A percentile compares a stretch with the other conserved stretches of the same genome.
phyloP scores from a whole-genome alignment of 2,329 filamentous ascomycete genomes.

The Neonectria faginata region DNA sequence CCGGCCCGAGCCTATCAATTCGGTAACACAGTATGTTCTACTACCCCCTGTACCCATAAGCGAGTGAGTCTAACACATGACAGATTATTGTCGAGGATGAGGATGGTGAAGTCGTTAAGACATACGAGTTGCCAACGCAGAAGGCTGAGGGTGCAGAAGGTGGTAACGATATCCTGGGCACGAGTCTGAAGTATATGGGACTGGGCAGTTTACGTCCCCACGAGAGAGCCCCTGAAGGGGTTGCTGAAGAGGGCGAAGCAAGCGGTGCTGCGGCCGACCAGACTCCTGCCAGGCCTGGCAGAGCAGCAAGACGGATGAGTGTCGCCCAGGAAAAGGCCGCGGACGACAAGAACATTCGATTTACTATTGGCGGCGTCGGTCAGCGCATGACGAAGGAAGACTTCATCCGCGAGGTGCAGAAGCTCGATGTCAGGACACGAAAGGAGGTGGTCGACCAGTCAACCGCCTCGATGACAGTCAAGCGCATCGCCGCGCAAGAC shows the following conservation, averaged over 20 bases:
- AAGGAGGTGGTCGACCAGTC: constrained; percentile 66
- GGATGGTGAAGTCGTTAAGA: constrained; percentile 87
- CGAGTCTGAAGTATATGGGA: constrained; percentile 66
- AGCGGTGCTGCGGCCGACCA: constrained; percentile 47
- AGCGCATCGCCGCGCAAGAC: constrained; percentile 61
- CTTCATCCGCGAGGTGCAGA: constrained; percentile 79
- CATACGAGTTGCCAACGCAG: constrained; percentile 77
- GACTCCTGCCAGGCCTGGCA: constrained; percentile 59
- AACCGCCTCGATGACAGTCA: constrained; percentile 60
- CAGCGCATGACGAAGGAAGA: constrained; percentile 83
- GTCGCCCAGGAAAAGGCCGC: constrained; percentile 61
- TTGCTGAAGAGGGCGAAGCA: constrained; percentile 49
- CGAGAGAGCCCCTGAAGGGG: constrained; percentile 50
- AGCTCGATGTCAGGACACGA: constrained; percentile 75
- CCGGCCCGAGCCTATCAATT: constrained; percentile 88
- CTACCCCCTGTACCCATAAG: not conserved
- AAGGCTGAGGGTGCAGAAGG: constrained; percentile 52
- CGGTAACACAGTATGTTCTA: constrained; percentile 74
- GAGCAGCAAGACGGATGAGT: constrained; percentile 59
- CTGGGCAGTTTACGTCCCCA: constrained; percentile 59
- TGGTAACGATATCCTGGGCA: constrained; percentile 54
- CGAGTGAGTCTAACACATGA: constrained; percentile 44
- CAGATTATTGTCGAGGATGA: constrained; percentile 89
- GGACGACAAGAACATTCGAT: constrained; percentile 79
- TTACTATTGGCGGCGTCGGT: constrained; percentile 80